phyloP scores from a whole-genome alignment of 345 rosid species.

The Lumnitzera littorea region DNA sequence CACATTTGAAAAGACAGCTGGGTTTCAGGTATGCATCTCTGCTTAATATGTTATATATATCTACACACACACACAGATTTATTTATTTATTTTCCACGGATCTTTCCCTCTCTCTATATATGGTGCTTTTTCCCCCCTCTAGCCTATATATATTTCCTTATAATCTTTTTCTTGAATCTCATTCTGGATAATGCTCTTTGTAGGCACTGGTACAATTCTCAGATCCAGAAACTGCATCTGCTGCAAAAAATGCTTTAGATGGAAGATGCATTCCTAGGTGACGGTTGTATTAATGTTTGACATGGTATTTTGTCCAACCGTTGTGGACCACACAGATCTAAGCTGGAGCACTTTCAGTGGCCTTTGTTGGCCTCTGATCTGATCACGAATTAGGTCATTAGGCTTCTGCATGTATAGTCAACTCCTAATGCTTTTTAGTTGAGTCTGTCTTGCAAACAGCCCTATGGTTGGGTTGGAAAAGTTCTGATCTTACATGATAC shows the following conservation, averaged over 20 bases:
- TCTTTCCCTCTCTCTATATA: too few species aligned
- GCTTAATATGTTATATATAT: too few species aligned
- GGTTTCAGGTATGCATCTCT: slow-evolving; percentile 59
- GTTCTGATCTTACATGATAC: too few species aligned
- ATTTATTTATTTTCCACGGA: too few species aligned
- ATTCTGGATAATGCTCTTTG: slow-evolving; percentile 12
- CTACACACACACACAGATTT: too few species aligned
- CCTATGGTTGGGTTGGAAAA: too few species aligned
- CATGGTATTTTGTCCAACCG: slow-evolving; percentile 54
- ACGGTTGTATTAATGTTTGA: slow-evolving; percentile 58
- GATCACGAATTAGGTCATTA: not conserved
- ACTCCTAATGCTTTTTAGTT: too few species aligned
- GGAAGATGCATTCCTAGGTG: slow-evolving; percentile 99
- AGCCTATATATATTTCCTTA: too few species aligned
- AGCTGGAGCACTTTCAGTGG: not conserved
- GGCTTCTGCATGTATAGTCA: too few species aligned
- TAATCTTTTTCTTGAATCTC: too few species aligned
- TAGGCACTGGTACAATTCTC: slow-evolving; percentile 99
- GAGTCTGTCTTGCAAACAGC: too few species aligned
- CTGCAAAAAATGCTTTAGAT: slow-evolving; percentile 81
- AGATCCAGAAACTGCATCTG: slow-evolving; percentile 81
- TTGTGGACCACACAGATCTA: slow-evolving; percentile 21
- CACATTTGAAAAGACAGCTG: slow-evolving; percentile 96
- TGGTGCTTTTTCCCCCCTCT: too few species aligned
- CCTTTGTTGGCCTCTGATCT: not conserved